phyloP scores from a whole-genome alignment of 2,329 filamentous ascomycete species.

The Apiospora pterosperma region DNA sequence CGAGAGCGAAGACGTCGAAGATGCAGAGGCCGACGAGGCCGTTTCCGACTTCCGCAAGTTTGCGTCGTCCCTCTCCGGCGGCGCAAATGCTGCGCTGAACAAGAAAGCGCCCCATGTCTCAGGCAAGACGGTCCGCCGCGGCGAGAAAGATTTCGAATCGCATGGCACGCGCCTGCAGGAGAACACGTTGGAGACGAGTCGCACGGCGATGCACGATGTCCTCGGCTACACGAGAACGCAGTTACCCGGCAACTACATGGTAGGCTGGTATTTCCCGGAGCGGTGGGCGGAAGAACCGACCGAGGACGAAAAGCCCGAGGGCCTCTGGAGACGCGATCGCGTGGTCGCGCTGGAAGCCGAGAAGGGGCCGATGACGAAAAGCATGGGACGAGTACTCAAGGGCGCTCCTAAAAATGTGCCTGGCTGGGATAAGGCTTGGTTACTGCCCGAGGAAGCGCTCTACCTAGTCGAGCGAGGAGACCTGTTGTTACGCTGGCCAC shows the following conservation, averaged over 20 bases:
- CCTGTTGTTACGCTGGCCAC: constrained; percentile 83
- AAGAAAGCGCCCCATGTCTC: constrained; percentile 38
- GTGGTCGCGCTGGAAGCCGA: constrained; percentile 66
- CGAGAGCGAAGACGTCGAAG: not conserved
- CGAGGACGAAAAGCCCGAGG: constrained; percentile 32
- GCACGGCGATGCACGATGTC: constrained; percentile 85
- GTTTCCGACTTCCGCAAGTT: constrained; percentile 76
- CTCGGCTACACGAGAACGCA: constrained; percentile 75
- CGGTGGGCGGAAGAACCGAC: constrained; percentile 37
- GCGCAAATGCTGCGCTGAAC: not conserved
- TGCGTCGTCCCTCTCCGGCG: constrained; percentile 39
- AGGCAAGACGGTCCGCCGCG: constrained; percentile 74
- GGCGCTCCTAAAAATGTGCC: constrained; percentile 50
- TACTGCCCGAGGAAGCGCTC: constrained; percentile 87
- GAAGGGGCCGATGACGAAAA: constrained; percentile 68
- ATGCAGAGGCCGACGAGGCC: constrained; percentile 7
- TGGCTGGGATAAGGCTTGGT: constrained; percentile 66
- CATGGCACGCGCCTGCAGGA: constrained; percentile 84
- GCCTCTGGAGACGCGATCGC: constrained; percentile 36
- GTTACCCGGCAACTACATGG: constrained; percentile 58
- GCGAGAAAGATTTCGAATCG: constrained; percentile 95
- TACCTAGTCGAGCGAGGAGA: constrained; percentile 86
- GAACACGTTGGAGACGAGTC: constrained; percentile 72
- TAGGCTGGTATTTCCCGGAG: constrained; percentile 73
- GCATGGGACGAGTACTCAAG: constrained; percentile 66